Conservation (phyloP, 2,329 filamentous ascomycete genomes). For the Calycina marina region DNA sequence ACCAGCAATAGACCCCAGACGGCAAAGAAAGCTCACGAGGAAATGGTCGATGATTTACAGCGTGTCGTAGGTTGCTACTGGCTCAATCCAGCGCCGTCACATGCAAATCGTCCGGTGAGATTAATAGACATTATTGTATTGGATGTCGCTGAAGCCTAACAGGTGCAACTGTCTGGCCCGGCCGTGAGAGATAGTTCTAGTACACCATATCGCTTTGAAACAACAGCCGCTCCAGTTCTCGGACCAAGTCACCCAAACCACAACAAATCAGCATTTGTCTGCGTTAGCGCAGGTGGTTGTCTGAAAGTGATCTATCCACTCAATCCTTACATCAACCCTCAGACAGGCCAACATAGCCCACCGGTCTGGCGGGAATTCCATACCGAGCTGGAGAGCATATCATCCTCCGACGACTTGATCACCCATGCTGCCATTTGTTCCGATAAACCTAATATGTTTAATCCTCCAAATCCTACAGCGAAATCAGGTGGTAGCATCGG, state of each 20-base stretch:
- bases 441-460: constrained; percentile 48
- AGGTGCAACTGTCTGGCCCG: constrained; percentile 39
- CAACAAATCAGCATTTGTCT: constrained; percentile 59
- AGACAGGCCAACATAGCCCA: no score
- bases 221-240: constrained; percentile 46
- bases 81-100: constrained; percentile 34
- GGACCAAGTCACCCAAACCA: constrained; percentile 61
- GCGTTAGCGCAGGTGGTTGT: constrained; percentile 58
- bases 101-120: constrained; percentile 18
- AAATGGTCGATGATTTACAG: constrained; percentile 59
- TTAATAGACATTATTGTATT: neutral
- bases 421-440: constrained; percentile 66
- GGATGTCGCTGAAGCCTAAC: constrained; percentile 10
- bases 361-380: constrained; percentile 56
- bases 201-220: constrained; percentile 52
- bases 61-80: constrained; percentile 76
- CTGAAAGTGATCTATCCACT: constrained; percentile 69
- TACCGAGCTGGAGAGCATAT: constrained; percentile 59
- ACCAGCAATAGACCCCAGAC: constrained; percentile 58
- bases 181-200: constrained; percentile 42
- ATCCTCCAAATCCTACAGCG: no score
- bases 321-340: no score
- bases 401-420: constrained; percentile 58
- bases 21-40: constrained; percentile 47
- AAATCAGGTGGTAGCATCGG: no score